These are phyloP conservation scores for Trametes coccinea DNA, from an alignment of 768 basidiomycete species.

Conservation along the genomic window DNA sequence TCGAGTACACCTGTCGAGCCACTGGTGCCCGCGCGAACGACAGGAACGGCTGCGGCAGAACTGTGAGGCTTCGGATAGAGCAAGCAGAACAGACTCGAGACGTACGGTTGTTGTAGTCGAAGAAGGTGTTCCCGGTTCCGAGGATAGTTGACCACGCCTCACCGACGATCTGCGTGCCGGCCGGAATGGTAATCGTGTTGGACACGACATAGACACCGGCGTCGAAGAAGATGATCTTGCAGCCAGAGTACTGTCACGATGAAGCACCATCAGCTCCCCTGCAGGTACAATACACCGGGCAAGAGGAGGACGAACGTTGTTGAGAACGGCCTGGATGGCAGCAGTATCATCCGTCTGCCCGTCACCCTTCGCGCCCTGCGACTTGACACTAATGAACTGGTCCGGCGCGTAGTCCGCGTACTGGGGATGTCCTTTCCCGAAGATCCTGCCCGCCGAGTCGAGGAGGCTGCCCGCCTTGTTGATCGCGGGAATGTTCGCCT, in stretches of 20 bases:
- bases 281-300: not conserved
- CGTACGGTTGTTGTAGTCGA: constrained; percentile 37
- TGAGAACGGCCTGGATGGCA: constrained; percentile 60
- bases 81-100: not conserved
- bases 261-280: not conserved
- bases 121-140: constrained; percentile 44
- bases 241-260: constrained; percentile 55
- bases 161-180: constrained; percentile 47
- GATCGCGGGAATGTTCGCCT: constrained; percentile 49
- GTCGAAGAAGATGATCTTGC: constrained; percentile 84
- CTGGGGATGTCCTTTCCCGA: constrained; percentile 59
- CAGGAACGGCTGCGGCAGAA: constrained; percentile 33
- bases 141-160: constrained; percentile 53
- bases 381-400: constrained; percentile 72
- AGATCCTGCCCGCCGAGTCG: constrained; percentile 57
- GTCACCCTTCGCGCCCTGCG: constrained; percentile 71
- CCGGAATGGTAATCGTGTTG: constrained; percentile 47
- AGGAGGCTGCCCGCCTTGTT: constrained; percentile 57
- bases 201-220: constrained; percentile 55
- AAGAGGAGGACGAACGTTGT: constrained; percentile 42
- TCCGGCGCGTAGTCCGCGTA: constrained; percentile 59
- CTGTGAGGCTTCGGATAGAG: not conserved
- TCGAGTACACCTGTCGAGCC: constrained; percentile 43
- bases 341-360: constrained; percentile 74
- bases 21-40: constrained; percentile 42